Base-by-base conservation (phyloP, 768 basidiomycete species). In the Tephrocybe sp. region DNA sequence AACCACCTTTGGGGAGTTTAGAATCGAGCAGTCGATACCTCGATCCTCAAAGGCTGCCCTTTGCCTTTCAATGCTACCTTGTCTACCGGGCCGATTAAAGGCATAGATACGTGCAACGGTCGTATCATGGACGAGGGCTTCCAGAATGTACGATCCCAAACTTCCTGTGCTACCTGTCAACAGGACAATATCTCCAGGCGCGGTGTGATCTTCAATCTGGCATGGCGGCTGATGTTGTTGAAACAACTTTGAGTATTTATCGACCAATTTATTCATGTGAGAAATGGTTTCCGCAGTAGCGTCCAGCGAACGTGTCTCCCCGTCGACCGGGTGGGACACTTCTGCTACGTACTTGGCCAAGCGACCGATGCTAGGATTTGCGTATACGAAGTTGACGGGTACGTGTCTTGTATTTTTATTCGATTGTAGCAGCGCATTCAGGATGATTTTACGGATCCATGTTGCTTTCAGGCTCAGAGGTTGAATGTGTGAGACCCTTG, bases 111-210 rank as follows among this genome's bases (percentile, higher is more conserved):
- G 54, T 9, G 46, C 40, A 11, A 74, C 59, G 5, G 53, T 31
- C 3, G 57, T 38, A 22, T 66, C 57, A 12, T 50, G 42, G 5
- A 71, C 39, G 11, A 72, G 59, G 3, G 52, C 41, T n/a, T 59
- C 65, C 7, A 74, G 58, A 2, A 72, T 41, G 39, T 69, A 60
- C 6, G 60, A 63, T 0, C 72, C 72, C 8, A 74, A 55, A 10
- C 57, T 58, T 2, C 71, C 71, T 3, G 71, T 74, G 16, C 57
- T 64, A 0, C 72, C 71, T 0, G 71, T 74, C 16, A 73, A 30
- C 12, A 73, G 52, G 0, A 73, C 27, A 11, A 29, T 11, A 29
- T 29, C 27, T 11, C 11, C 11, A 5, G 27, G 6, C 5, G 5
- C 27, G 27, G 5, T 29, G 27, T 29, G 27, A 11, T 29, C 27